These are phyloP conservation scores for Stephanodiscus triporus DNA, from an alignment of 108 stramenopile species.

Conservation along the genomic window DNA sequence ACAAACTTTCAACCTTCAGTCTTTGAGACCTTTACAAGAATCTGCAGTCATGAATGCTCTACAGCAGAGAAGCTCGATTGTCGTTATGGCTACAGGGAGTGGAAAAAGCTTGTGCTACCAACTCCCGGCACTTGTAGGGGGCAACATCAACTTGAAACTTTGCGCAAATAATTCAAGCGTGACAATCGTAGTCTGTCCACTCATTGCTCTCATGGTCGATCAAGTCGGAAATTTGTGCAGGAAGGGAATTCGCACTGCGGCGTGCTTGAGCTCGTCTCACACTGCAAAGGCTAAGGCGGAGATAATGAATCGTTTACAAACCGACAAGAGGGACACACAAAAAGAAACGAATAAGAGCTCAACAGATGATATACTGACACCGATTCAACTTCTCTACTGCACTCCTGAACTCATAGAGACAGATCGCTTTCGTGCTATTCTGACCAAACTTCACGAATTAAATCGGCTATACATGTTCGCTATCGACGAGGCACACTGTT, in stretches of 20 bases:
- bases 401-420: conserved; percentile 95
- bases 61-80: conserved; percentile 59
- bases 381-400: conserved; percentile 87
- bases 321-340: conserved; percentile 19
- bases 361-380: conserved; percentile 10
- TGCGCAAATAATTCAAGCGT: conserved; percentile 54
- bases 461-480: conserved; percentile 84
- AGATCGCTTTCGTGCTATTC: conserved; percentile 64
- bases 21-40: conserved; percentile 69
- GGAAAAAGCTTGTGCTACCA: conserved; percentile 97
- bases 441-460: conserved; percentile 65
- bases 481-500: conserved; percentile 98
- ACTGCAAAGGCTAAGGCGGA: conserved; percentile 57
- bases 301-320: conserved; percentile 54
- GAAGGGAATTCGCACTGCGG: conserved; percentile 74
- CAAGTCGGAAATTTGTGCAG: conserved; percentile 79
- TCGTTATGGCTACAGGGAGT: conserved; percentile 95
- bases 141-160: conserved; percentile 13
- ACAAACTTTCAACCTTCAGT: conserved; percentile 53
- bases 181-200: conserved; percentile 95
- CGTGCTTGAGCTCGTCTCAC: conserved; percentile 53
- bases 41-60: conserved; percentile 60
- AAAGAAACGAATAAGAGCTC: conserved; percentile 19
- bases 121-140: conserved; percentile 86
- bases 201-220: conserved; percentile 96